These are phyloP conservation scores for Sugiyamaella castrensis DNA, from an alignment of 1,139 yeast genomes.

Conservation along the genomic window DNA sequence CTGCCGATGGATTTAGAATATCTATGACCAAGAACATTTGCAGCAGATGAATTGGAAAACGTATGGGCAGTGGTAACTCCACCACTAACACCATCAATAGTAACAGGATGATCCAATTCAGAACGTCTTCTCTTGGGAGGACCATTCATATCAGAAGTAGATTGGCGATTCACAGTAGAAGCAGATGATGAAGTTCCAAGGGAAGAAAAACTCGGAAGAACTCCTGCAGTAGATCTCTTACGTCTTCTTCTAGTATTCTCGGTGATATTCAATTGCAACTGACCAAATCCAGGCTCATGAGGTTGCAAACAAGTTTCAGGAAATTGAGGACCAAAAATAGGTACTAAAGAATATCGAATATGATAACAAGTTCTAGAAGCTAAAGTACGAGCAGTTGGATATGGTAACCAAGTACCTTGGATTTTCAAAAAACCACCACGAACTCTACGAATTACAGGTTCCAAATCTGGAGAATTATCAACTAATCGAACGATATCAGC, in stretches of 20 bases:
- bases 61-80: background rate
- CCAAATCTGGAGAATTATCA: slow-evolving; percentile 68
- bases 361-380: slow-evolving; percentile 77
- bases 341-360: slow-evolving; percentile 72
- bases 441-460: slow-evolving; percentile 68
- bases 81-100: background rate
- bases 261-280: slow-evolving; percentile 24
- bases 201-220: background rate
- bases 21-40: slow-evolving; percentile 13
- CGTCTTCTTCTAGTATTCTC: slow-evolving; percentile 20
- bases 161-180: background rate
- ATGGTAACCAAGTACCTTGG: slow-evolving; percentile 95
- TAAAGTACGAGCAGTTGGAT: slow-evolving; percentile 59
- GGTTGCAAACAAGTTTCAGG: slow-evolving; percentile 70
- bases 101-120: slow-evolving; percentile 1
- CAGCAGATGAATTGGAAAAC: background rate
- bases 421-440: slow-evolving; percentile 91
- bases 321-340: slow-evolving; percentile 73
- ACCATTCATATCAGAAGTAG: background rate
- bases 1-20: slow-evolving; percentile 19
- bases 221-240: slow-evolving; percentile 21
- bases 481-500: slow-evolving; percentile 74
- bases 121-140: slow-evolving; percentile 2
- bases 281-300: slow-evolving; percentile 63
- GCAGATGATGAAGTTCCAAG: background rate